These are phyloP conservation scores for Candida corydali DNA, from an alignment of 805 yeast species.

Conservation along the genomic window DNA sequence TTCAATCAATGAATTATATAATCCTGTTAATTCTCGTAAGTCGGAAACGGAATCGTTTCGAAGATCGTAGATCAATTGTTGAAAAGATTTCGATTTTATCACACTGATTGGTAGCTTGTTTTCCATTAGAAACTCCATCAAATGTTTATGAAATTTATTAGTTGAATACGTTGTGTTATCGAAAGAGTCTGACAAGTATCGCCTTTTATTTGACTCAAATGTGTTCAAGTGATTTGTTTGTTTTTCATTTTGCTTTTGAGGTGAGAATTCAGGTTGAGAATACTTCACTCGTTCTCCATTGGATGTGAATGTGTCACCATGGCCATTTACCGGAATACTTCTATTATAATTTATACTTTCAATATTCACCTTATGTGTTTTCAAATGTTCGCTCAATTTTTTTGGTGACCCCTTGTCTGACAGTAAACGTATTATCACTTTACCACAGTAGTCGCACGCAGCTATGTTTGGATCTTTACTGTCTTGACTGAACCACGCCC, in stretches of 20 bases:
- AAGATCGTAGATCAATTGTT: slow-evolving; percentile 48
- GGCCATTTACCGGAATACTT: slow-evolving; percentile 34
- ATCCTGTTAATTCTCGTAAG: slow-evolving; percentile 41
- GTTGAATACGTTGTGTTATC: slow-evolving; percentile 44
- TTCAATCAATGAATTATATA: slow-evolving; percentile 44
- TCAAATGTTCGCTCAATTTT: slow-evolving; percentile 53
- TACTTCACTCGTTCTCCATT: too few species aligned
- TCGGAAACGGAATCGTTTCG: slow-evolving; percentile 46
- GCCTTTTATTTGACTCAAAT: slow-evolving; percentile 4
- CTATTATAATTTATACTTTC: slow-evolving; percentile 39
- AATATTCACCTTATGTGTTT: slow-evolving; percentile 47
- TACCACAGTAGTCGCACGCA: slow-evolving; percentile 52
- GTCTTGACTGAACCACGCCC: slow-evolving; percentile 60
- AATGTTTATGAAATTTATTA: slow-evolving; percentile 46
- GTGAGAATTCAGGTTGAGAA: slow-evolving; percentile 11
- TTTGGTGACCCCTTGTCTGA: slow-evolving; percentile 59
- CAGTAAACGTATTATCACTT: slow-evolving; percentile 42
- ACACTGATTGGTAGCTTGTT: slow-evolving; percentile 46
- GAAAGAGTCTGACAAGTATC: slow-evolving; percentile 17
- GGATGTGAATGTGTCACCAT: slow-evolving; percentile 30
- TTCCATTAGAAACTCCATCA: slow-evolving; percentile 48
- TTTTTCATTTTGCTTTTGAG: slow-evolving; percentile 9
- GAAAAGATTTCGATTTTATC: slow-evolving; percentile 48
- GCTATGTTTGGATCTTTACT: slow-evolving; percentile 44
- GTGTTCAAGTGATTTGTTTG: neutral